A percentile compares a stretch with the other conserved stretches of the same genome.
Conservation (phyloP, 2,329 filamentous ascomycete species). For the Leptographium procerum region DNA sequence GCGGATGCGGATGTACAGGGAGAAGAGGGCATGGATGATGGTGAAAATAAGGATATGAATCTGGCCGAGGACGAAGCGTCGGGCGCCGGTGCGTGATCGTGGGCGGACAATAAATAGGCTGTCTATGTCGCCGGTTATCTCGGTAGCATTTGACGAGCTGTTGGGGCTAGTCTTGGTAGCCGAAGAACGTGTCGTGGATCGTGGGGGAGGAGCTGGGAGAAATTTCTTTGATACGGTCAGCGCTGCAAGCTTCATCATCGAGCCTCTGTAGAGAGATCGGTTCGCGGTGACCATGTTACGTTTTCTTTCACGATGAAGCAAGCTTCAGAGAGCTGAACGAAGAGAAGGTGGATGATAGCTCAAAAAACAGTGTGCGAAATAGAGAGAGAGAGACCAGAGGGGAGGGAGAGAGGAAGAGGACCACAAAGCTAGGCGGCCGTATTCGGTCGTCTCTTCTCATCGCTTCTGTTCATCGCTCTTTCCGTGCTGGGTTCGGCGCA, state of each 20-base stretch:
- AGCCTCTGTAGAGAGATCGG: not conserved
- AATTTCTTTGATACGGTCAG: conserved; percentile 18
- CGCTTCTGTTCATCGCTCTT: not conserved
- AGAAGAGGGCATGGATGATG: conserved; percentile 70
- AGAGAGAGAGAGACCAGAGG: not conserved
- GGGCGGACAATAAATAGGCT: conserved; percentile 3
- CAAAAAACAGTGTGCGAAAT: too few relatives aligned
- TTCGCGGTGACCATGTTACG: not conserved
- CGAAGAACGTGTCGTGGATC: conserved; percentile 14
- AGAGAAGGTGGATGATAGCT: too few relatives aligned
- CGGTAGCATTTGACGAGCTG: not conserved
- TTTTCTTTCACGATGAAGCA: not conserved
- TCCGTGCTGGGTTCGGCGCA: conserved; percentile 4
- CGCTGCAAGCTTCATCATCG: conserved; percentile 5
- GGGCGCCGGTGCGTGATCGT: conserved; percentile 41
- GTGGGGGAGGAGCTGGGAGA: conserved; percentile 22
- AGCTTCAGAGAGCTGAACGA: too few relatives aligned
- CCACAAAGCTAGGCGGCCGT: not conserved
- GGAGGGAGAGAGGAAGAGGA: not conserved
- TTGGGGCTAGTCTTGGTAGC: conserved; percentile 4
- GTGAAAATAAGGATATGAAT: conserved; percentile 57
- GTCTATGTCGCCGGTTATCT: not conserved
- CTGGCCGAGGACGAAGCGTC: conserved; percentile 49
- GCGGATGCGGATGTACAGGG: conserved; percentile 73
- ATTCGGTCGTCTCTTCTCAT: not conserved